phyloP scores from a whole-genome alignment of 2,329 filamentous ascomycete genomes.

The Drechslerella stenobrocha region DNA sequence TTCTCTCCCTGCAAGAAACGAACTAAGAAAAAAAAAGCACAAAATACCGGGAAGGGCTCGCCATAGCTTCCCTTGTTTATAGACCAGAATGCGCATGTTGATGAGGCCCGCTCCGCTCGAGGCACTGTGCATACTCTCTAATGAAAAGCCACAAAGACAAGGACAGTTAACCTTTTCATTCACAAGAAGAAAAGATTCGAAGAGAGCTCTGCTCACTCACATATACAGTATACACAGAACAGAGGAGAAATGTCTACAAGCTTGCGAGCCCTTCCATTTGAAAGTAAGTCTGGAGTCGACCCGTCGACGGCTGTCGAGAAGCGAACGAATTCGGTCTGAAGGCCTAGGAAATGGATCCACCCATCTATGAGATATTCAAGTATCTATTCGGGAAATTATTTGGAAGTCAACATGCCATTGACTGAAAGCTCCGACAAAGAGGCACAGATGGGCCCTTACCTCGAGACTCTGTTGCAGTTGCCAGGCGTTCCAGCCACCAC shows the following conservation, averaged over 20 bases:
- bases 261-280: slow-evolving; percentile 47
- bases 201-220: slow-evolving; percentile 20
- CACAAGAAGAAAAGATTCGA: slow-evolving; percentile 6
- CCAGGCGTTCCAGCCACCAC: too few species aligned
- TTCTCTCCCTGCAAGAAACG: slow-evolving; percentile 30
- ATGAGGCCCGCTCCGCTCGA: slow-evolving; percentile 50
- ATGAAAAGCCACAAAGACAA: slow-evolving; percentile 48
- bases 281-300: slow-evolving; percentile 42
- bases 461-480: too few species aligned
- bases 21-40: slow-evolving; percentile 4
- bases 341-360: too few species aligned
- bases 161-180: slow-evolving; percentile 48
- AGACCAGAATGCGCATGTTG: slow-evolving; percentile 50
- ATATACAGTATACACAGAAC: slow-evolving; percentile 18
- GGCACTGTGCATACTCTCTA: slow-evolving; percentile 50
- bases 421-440: too few species aligned
- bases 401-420: too few species aligned
- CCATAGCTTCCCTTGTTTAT: slow-evolving; percentile 50
- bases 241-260: slow-evolving; percentile 18
- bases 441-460: too few species aligned
- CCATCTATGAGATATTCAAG: too few species aligned
- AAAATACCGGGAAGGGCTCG: slow-evolving; percentile 48
- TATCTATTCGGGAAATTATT: too few species aligned
- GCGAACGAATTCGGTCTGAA: too few species aligned
- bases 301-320: not conserved